Evolutionary conservation across 768 basidiomycete genomes (phyloP).

Genomic region (Hygrocybe punicea): DNA sequence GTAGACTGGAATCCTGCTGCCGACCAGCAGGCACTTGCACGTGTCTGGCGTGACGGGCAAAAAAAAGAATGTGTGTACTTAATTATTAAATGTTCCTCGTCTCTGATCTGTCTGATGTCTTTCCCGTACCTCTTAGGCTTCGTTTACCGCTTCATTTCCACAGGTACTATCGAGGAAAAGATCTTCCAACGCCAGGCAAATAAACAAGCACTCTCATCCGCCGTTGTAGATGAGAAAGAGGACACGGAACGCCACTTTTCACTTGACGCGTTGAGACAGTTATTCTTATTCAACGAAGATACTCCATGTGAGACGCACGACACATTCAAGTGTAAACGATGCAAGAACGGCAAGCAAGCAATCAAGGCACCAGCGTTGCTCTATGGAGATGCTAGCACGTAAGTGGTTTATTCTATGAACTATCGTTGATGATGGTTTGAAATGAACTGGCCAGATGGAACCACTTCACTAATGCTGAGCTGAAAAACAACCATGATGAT

Average conservation of each 20-base stretch:
- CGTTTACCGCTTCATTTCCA: conserved; percentile 96
- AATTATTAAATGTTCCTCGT: neutral
- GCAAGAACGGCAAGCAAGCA: conserved; percentile 79
- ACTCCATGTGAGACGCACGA: conserved; percentile 94
- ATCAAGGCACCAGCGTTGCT: conserved; percentile 81
- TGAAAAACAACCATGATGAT: conserved; percentile 93
- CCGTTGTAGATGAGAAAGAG: conserved; percentile 97
- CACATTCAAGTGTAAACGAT: conserved; percentile 94
- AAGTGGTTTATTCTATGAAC: conserved; percentile 36
- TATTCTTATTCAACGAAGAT: conserved; percentile 86
- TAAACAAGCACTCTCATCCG: conserved; percentile 94
- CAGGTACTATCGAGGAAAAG: conserved; percentile 98
- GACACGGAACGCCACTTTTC: conserved; percentile 96
- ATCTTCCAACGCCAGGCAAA: conserved; percentile 97
- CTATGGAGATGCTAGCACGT: conserved; percentile 98
- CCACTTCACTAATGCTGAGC: conserved; percentile 86
- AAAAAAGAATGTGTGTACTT: conserved; percentile 98
- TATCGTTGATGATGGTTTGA: neutral
- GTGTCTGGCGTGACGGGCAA: conserved; percentile 99
- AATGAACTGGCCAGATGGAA: conserved; percentile 74
- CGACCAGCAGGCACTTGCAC: conserved; percentile 96
- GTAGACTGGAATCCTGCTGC: conserved; percentile 98
- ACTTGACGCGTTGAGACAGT: conserved; percentile 77
- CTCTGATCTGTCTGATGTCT: neutral
- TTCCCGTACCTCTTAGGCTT: conserved; percentile 56